phyloP scores from a whole-genome alignment of 179 eudicot species.

The Nepenthes alata region DNA sequence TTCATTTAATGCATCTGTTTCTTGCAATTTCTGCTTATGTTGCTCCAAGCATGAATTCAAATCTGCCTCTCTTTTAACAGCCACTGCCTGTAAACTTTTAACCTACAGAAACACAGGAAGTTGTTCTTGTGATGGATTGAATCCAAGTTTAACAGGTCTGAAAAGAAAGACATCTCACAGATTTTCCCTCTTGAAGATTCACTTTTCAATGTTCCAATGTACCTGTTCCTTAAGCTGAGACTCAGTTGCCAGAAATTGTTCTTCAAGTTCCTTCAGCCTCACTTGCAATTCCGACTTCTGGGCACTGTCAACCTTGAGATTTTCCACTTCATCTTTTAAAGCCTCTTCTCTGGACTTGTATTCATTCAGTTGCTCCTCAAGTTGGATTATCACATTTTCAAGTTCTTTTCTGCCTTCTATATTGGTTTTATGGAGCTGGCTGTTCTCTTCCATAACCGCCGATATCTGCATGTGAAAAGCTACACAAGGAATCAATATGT shows the following conservation, averaged over 20 bases:
- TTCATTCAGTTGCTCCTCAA: constrained; percentile 46
- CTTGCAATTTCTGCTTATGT: constrained; percentile 26
- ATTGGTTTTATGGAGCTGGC: constrained; percentile 26
- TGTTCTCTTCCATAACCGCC: constrained; percentile 36
- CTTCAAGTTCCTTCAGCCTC: constrained; percentile 44
- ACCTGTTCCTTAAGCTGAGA: constrained; percentile 40
- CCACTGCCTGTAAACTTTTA: constrained; percentile 13
- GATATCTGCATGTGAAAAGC: constrained; percentile 35
- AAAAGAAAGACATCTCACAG: too few relatives aligned
- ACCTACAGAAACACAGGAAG: constrained; percentile 10
- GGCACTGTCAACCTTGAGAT: constrained; percentile 26
- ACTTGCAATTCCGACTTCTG: constrained; percentile 34
- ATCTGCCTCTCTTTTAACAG: constrained; percentile 27
- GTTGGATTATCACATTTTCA: constrained; percentile 24
- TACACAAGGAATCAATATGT: neutral
- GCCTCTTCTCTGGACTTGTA: constrained; percentile 26
- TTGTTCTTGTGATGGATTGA: too few relatives aligned
- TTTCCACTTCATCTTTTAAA: constrained; percentile 33
- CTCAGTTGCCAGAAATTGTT: constrained; percentile 30
- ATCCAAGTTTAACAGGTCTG: too few relatives aligned
- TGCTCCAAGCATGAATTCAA: constrained; percentile 24
- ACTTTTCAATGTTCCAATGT: neutral
- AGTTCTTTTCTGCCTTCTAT: constrained; percentile 32
- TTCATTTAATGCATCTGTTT: constrained; percentile 15
- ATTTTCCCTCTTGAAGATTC: neutral